These are phyloP conservation scores for Zychaea mexicana DNA, from an alignment of 371 early-diverging fungal species.

Conservation along the genomic window DNA sequence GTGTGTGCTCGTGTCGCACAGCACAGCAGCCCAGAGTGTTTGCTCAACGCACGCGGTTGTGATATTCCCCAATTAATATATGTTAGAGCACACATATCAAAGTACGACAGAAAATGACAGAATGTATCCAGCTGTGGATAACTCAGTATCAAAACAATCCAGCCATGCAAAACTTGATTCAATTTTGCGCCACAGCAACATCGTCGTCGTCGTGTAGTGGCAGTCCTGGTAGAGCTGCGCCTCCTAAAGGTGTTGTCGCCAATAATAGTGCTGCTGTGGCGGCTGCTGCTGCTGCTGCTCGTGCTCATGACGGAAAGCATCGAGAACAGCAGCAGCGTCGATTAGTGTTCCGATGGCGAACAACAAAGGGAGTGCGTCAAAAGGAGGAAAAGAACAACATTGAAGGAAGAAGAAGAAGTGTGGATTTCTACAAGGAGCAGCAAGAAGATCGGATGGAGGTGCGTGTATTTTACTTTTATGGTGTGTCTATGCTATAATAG, in stretches of 20 bases:
- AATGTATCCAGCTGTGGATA: not conserved
- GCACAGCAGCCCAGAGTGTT: not conserved
- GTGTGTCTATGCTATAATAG: too few relatives aligned
- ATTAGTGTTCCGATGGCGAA: not conserved
- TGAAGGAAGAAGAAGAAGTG: not conserved
- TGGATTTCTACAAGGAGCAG: not conserved
- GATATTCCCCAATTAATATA: too few relatives aligned
- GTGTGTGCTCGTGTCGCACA: not conserved
- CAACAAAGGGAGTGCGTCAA: not conserved
- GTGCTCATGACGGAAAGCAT: too few relatives aligned
- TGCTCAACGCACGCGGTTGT: not conserved
- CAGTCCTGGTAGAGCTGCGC: not conserved
- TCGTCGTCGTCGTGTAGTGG: too few relatives aligned
- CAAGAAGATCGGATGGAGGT: not conserved
- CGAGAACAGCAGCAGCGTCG: not conserved
- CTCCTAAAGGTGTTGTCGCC: too few relatives aligned
- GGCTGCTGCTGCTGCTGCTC: too few relatives aligned
- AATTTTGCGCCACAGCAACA: not conserved
- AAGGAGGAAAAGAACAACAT: not conserved
- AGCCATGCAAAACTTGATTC: not conserved
- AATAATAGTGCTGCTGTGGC: not conserved
- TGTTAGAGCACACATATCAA: not conserved
- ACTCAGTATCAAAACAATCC: not conserved
- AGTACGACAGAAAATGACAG: not conserved
- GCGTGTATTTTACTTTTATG: too few relatives aligned